These are phyloP conservation scores for Stemphylium lycopersici DNA, from an alignment of 2,329 filamentous ascomycete species.

Conservation along the genomic window DNA sequence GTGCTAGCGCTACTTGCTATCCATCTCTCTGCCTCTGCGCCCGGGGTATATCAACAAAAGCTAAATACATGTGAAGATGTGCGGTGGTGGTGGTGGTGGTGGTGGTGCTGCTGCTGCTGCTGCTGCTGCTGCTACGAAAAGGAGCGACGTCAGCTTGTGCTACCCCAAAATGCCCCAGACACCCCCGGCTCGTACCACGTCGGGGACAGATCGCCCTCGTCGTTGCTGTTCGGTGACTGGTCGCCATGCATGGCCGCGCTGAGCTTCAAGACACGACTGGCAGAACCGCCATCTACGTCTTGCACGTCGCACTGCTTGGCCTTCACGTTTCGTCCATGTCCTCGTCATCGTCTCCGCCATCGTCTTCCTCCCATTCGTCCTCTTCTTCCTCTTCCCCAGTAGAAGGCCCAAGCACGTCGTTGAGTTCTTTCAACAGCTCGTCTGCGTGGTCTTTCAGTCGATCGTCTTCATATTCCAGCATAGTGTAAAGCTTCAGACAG, in stretches of 20 bases:
- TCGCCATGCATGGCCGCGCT: not conserved
- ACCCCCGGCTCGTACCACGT: not conserved
- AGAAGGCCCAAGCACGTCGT: conserved; percentile 53
- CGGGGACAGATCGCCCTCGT: not conserved
- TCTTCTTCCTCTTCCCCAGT: conserved; percentile 52
- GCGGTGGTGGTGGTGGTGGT: too few species aligned
- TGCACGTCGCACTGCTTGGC: not conserved
- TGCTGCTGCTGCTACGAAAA: not conserved
- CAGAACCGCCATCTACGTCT: not conserved
- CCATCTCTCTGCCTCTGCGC: too few species aligned
- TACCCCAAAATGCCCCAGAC: not conserved
- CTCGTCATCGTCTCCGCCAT: conserved; percentile 46
- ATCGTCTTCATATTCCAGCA: conserved; percentile 85
- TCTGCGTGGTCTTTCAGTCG: conserved; percentile 74
- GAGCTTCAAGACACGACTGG: not conserved
- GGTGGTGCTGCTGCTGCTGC: too few species aligned
- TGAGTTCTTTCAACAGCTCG: conserved; percentile 66
- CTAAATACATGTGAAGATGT: too few species aligned
- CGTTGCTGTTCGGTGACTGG: not conserved
- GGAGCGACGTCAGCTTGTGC: not conserved
- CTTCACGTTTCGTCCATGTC: conserved; percentile 48
- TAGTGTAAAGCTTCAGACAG: conserved; percentile 77
- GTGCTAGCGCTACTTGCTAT: too few species aligned
- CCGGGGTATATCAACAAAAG: too few species aligned
- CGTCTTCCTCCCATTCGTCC: conserved; percentile 50